Base-by-base conservation (phyloP, 2,329 filamentous ascomycete genomes). In the Aspergillus sp. region DNA sequence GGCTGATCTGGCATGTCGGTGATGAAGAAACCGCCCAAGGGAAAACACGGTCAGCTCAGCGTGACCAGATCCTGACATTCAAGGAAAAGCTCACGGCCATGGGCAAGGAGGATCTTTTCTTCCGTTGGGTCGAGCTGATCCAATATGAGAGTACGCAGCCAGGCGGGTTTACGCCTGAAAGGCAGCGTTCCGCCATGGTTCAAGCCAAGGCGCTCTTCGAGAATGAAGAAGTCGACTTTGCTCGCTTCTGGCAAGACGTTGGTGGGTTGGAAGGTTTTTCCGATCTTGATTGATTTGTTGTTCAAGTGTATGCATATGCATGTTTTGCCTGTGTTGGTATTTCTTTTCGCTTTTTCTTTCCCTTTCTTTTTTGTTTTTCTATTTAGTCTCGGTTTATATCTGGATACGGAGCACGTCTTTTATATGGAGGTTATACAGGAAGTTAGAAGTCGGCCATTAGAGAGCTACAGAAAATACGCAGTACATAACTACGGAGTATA, bases 21-120 rank as follows among this genome's bases (percentile, higher is more conserved):
- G 73, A 74, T 53, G 72, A 78, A 47, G 73, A 75, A 44, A 66
- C 71, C 12, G 65, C 69, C 1, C 70, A 69, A 7, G 68, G 57
- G 27, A 65, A 66, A 2, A 50, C 46, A 5, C 52, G 55, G 26
- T 69, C 67, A 42, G 62, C 62, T 36, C 64, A 69, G 40, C 58
- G 67, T 3, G 79, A 82, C 50, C 88, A 93, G 67, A 83, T 96
- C 7, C 79, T 93, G 49, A 77, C 78, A 3, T 94, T 96, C 64
- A 83, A 88, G 56, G 85, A 93, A 35, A 82, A 82, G 13, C 74
- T 96, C 54, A 76, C 79, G 1, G 76, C 76, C 3, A 75, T 93
- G 66, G 89, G 86, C 35, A 95, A 95, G 68, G 90, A 95, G 65
- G 82, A 86, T 51, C 66, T 96, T 42, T 96, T 96, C 70, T 95